phyloP scores from a whole-genome alignment of 352 stramenopile species.

The Aphanomyces stellatus region DNA sequence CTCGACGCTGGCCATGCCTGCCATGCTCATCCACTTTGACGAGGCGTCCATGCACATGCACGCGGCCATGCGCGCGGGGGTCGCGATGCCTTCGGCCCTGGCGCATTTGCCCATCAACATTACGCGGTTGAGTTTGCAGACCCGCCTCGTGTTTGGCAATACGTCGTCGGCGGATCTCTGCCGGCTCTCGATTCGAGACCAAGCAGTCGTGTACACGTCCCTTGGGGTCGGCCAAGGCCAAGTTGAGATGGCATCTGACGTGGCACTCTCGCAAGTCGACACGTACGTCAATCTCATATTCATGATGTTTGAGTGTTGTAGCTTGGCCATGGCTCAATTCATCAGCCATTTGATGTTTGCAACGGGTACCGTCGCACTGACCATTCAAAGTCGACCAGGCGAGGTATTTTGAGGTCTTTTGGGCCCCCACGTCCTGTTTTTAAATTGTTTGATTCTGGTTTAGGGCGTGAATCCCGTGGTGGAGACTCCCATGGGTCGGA shows the following conservation, averaged over 20 bases:
- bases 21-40: conserved; percentile 5
- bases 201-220: conserved; percentile 1
- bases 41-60: conserved; percentile 5
- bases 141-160: neutral
- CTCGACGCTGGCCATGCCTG: neutral
- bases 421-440: neutral
- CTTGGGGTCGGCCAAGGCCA: neutral
- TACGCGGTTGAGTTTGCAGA: neutral
- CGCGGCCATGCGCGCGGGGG: neutral
- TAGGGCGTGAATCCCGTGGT: conserved; percentile 62
- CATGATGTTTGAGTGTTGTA: neutral
- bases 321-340: conserved; percentile 3
- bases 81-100: conserved; percentile 6
- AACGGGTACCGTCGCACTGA: neutral
- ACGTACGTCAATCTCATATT: neutral
- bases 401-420: neutral
- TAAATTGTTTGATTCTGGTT: too few species aligned
- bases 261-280: neutral
- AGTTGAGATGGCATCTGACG: conserved; percentile 1
- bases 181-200: neutral
- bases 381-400: neutral
- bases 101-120: conserved; percentile 12
- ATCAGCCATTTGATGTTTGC: conserved; percentile 1
- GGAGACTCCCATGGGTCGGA: conserved; percentile 62
- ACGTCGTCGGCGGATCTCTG: neutral